Evolutionary conservation across 306 rosid genomes (phyloP).

Genomic region (Trifolium subterraneum): DNA sequence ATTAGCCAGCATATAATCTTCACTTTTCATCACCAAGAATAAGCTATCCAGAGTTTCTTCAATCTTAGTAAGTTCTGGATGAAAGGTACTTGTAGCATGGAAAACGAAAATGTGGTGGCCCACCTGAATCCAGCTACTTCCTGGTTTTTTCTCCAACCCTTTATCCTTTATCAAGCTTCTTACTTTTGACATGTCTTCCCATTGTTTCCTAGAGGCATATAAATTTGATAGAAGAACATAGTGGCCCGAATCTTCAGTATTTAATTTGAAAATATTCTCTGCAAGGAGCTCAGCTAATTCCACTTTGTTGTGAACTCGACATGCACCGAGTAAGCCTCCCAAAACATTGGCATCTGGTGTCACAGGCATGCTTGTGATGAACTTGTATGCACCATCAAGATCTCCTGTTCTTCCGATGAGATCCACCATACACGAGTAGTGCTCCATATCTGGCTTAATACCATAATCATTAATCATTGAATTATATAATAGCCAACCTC

Average conservation of each 20-base stretch:
- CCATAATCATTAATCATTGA: constrained; percentile 51
- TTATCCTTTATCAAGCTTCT: constrained; percentile 51
- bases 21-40: constrained; percentile 45
- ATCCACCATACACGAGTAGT: constrained; percentile 58
- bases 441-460: constrained; percentile 52
- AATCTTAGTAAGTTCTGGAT: constrained; percentile 41
- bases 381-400: constrained; percentile 49
- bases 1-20: constrained; percentile 26
- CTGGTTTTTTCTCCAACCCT: constrained; percentile 53
- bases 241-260: constrained; percentile 44
- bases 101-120: constrained; percentile 38
- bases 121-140: constrained; percentile 57
- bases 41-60: constrained; percentile 49
- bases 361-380: constrained; percentile 47
- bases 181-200: constrained; percentile 57
- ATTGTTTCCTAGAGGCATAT: constrained; percentile 47
- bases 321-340: constrained; percentile 55
- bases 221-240: constrained; percentile 51
- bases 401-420: constrained; percentile 55
- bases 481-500: constrained; percentile 48
- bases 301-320: constrained; percentile 52
- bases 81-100: constrained; percentile 46
- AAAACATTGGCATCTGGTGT: constrained; percentile 51
- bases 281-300: constrained; percentile 49
- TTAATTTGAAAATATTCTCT: constrained; percentile 34